phyloP scores from a whole-genome alignment of 2,329 filamentous ascomycete species.

The Microdochium bolleyi region DNA sequence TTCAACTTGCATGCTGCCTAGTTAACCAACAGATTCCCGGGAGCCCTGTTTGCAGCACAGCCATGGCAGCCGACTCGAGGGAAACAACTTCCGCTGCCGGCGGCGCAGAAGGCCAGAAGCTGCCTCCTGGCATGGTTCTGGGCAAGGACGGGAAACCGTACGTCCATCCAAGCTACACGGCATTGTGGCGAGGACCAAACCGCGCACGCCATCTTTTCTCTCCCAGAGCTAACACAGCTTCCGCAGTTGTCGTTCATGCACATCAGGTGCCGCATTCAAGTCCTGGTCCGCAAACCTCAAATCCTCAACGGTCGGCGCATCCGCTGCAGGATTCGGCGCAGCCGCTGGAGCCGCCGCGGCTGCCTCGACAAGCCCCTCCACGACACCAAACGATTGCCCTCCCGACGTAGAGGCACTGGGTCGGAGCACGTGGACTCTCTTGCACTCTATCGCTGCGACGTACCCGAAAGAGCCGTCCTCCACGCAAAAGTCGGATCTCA shows the following conservation, averaged over 20 bases:
- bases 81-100: slow-evolving; percentile 15
- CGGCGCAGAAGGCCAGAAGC: slow-evolving; percentile 34
- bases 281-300: slow-evolving; percentile 45
- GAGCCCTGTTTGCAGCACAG: neutral
- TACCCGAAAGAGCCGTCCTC: slow-evolving; percentile 67
- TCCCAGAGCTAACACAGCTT: neutral
- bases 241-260: slow-evolving; percentile 63
- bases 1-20: neutral
- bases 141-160: slow-evolving; percentile 82
- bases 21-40: neutral
- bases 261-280: slow-evolving; percentile 52
- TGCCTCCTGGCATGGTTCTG: slow-evolving; percentile 66
- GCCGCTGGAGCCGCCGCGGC: slow-evolving; percentile 20
- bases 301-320: slow-evolving; percentile 20
- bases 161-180: slow-evolving; percentile 23
- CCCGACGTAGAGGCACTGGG: slow-evolving; percentile 85
- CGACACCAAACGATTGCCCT: slow-evolving; percentile 62
- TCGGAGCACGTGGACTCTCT: slow-evolving; percentile 83
- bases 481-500: slow-evolving; percentile 67
- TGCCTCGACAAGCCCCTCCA: slow-evolving; percentile 10
- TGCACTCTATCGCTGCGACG: slow-evolving; percentile 82
- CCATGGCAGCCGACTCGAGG: slow-evolving; percentile 29
- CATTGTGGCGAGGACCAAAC: neutral
- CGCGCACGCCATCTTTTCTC: neutral
- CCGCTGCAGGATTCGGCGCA: slow-evolving; percentile 17